Percentiles rank a stretch among this genome's conserved stretches.
These are phyloP conservation scores for Neurospora sublineolata DNA, from an alignment of 495 filamentous ascomycete genomes.

Conservation along the genomic window DNA sequence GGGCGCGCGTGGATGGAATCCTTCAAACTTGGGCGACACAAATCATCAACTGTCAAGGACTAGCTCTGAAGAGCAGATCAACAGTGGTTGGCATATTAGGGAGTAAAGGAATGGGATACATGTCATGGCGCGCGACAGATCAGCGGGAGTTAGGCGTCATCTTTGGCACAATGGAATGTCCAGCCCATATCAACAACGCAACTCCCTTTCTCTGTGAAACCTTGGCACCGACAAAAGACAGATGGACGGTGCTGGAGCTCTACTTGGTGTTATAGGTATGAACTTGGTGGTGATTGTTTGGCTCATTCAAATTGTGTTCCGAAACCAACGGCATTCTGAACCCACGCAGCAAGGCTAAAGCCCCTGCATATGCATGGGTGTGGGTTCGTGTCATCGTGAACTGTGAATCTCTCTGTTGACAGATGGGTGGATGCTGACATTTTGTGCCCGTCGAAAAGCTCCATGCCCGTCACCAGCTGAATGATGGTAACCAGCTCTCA, in stretches of 20 bases:
- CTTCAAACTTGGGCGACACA: no score
- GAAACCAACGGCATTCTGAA: neutral
- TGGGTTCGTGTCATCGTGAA: neutral
- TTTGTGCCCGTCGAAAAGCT: neutral
- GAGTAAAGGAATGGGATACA: neutral
- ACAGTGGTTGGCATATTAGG: neutral
- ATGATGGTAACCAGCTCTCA: neutral
- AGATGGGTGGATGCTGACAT: neutral
- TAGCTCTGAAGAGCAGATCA: neutral
- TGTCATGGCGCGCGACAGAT: neutral
- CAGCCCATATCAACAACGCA: neutral
- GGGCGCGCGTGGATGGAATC: neutral
- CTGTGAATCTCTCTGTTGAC: neutral
- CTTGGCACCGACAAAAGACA: neutral
- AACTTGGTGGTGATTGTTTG: neutral
- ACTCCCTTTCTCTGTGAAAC: no score
- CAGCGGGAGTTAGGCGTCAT: neutral
- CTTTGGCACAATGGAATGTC: neutral
- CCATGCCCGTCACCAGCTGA: neutral
- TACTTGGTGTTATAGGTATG: neutral
- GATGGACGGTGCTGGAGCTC: neutral
- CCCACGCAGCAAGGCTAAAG: neutral
- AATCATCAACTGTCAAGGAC: no score
- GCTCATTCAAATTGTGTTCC: neutral
- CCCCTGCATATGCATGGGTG: neutral